Conservation (phyloP, 2,329 filamentous ascomycete species). For the Epichloe uncinata region DNA sequence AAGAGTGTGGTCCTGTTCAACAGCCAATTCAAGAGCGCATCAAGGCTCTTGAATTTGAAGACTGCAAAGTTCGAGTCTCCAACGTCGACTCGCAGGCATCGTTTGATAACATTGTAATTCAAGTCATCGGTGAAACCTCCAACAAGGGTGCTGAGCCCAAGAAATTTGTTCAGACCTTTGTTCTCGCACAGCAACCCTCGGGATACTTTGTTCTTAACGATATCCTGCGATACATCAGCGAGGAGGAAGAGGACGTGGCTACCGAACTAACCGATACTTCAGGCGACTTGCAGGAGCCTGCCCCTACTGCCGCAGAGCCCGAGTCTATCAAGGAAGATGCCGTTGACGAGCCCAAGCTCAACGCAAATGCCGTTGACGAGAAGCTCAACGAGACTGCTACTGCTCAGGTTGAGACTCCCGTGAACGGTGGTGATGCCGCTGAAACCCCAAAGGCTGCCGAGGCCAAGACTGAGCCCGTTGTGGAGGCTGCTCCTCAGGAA, state of each 20-base stretch:
- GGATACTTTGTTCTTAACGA: constrained; percentile 98
- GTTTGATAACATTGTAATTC: constrained; percentile 86
- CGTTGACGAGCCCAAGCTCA: constrained; percentile 21
- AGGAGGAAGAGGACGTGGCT: constrained; percentile 61
- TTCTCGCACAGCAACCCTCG: constrained; percentile 88
- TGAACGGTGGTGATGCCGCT: constrained; percentile 9
- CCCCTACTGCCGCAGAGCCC: constrained; percentile 19
- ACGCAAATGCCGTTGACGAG: constrained; percentile 21
- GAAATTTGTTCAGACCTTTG: constrained; percentile 97
- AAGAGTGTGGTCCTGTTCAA: constrained; percentile 3
- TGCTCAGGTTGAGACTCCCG: not conserved
- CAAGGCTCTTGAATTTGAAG: constrained; percentile 82
- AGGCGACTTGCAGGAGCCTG: constrained; percentile 13
- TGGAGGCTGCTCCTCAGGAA: constrained; percentile 31
- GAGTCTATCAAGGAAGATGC: constrained; percentile 36
- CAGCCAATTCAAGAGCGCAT: constrained; percentile 92
- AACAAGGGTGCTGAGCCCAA: constrained; percentile 84
- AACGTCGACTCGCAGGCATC: constrained; percentile 96
- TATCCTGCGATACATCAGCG: constrained; percentile 86
- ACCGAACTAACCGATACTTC: constrained; percentile 21
- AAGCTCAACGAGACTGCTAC: constrained; percentile 23
- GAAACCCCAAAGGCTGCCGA: constrained; percentile 25
- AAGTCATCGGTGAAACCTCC: constrained; percentile 95
- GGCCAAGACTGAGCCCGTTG: constrained; percentile 5
- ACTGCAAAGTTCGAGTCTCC: constrained; percentile 95